These are phyloP conservation scores for Hanseniaspora guilliermondii DNA, from an alignment of 805 yeast species.

Conservation along the genomic window DNA sequence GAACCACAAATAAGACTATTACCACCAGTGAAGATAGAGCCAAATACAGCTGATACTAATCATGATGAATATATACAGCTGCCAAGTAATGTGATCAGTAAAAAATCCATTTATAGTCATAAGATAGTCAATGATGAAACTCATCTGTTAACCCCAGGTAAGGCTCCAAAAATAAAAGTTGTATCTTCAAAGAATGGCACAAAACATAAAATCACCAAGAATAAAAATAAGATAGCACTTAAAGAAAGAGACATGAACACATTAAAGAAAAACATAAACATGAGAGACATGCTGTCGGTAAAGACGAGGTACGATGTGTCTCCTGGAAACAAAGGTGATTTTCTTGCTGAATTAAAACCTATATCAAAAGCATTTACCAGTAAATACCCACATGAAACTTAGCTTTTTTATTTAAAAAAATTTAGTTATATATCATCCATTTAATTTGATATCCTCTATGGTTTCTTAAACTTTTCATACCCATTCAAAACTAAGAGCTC, in stretches of 20 bases:
- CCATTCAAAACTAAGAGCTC: not conserved
- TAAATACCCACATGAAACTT: not conserved
- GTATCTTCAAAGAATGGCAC: conserved; percentile 14
- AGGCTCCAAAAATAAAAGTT: conserved; percentile 20
- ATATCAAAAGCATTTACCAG: not conserved
- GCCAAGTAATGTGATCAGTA: not conserved
- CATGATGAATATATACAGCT: not conserved
- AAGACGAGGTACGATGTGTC: conserved; percentile 21
- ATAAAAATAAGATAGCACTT: not conserved
- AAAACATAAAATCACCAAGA: not conserved
- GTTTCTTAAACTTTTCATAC: conserved; percentile 2
- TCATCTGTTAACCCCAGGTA: conserved; percentile 17
- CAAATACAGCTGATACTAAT: not conserved
- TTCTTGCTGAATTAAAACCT: conserved; percentile 1
- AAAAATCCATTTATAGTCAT: not conserved
- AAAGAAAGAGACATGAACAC: conserved; percentile 2
- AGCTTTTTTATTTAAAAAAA: too few relatives aligned
- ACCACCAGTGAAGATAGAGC: conserved; percentile 2
- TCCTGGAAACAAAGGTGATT: not conserved
- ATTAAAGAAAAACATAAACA: not conserved
- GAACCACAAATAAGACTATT: not conserved
- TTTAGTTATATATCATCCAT: not conserved
- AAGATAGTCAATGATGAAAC: conserved; percentile 7
- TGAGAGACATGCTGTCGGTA: conserved; percentile 10
- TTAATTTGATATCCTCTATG: too few relatives aligned